Evolutionary conservation across 352 stramenopile species (phyloP).

Genomic region (Plasmopara halstedii): DNA sequence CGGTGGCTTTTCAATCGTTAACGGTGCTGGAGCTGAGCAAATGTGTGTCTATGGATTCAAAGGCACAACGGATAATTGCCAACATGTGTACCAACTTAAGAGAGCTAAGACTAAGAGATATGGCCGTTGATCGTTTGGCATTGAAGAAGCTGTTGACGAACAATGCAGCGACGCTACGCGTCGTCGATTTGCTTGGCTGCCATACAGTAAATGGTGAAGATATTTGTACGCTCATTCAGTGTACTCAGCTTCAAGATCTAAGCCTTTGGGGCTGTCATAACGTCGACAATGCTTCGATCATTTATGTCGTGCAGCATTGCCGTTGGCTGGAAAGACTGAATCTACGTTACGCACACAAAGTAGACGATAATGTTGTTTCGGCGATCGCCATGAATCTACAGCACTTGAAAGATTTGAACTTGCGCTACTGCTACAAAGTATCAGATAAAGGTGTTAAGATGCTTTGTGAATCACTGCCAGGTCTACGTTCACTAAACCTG

Average conservation of each 20-base stretch:
- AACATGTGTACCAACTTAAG: constrained; percentile 38
- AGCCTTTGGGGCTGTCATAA: constrained; percentile 74
- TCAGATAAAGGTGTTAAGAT: constrained; percentile 52
- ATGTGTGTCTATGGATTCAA: constrained; percentile 32
- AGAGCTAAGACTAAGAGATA: constrained; percentile 63
- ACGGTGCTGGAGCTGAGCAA: constrained; percentile 55
- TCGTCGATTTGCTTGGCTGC: constrained; percentile 71
- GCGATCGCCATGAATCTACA: constrained; percentile 38
- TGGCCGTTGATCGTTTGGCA: constrained; percentile 49
- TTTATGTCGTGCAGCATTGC: constrained; percentile 44
- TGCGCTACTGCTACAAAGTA: constrained; percentile 85
- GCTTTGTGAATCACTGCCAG: constrained; percentile 39
- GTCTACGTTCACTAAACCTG: constrained; percentile 62
- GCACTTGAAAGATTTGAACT: constrained; percentile 57
- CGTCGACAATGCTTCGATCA: constrained; percentile 62
- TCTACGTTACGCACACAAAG: constrained; percentile 78
- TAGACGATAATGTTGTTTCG: constrained; percentile 66
- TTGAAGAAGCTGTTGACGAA: constrained; percentile 37
- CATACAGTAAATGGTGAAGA: constrained; percentile 57
- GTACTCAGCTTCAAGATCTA: constrained; percentile 41
- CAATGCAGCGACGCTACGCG: constrained; percentile 42
- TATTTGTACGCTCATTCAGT: constrained; percentile 37
- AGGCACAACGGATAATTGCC: constrained; percentile 38
- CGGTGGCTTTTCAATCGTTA: constrained; percentile 29
- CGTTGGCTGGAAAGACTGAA: constrained; percentile 46